Evolutionary conservation across 2,329 filamentous ascomycete genomes (phyloP).

Genomic region (Aureobasidium namibiae): DNA sequence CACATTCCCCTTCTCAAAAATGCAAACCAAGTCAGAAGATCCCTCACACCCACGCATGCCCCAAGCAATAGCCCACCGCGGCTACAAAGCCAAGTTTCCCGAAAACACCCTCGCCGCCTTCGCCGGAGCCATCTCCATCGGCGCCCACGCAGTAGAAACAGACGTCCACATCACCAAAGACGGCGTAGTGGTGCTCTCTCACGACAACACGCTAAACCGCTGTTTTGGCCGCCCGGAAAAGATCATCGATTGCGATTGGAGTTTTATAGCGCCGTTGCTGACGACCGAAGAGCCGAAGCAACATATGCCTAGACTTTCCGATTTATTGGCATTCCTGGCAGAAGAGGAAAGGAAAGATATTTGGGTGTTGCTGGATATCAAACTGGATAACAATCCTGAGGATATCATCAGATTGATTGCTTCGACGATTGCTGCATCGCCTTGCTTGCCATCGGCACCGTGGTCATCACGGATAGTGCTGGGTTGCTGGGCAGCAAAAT

Average conservation of each 20-base stretch:
- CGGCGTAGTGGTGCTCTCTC: conserved; percentile 65
- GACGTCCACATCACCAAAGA: conserved; percentile 79
- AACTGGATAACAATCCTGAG: conserved; percentile 64
- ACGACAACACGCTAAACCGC: conserved; percentile 66
- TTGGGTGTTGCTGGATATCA: conserved; percentile 85
- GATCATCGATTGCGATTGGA: conserved; percentile 70
- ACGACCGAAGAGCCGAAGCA: conserved; percentile 61
- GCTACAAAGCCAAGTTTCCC: conserved; percentile 67
- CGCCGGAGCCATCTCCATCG: conserved; percentile 60
- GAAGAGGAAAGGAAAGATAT: conserved; percentile 56
- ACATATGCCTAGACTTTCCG: conserved; percentile 63
- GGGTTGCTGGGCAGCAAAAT: conserved; percentile 75
- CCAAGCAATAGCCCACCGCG: conserved; percentile 69
- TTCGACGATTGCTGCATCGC: conserved; percentile 50
- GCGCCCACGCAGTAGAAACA: conserved; percentile 77
- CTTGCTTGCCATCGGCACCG: conserved; percentile 36
- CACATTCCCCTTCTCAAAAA: conserved; percentile 6
- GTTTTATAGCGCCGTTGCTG: conserved; percentile 58
- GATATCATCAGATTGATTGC: conserved; percentile 64
- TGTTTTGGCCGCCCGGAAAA: conserved; percentile 71
- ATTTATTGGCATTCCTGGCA: conserved; percentile 65
- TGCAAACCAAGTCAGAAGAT: not conserved
- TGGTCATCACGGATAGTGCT: conserved; percentile 71
- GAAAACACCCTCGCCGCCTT: conserved; percentile 85
- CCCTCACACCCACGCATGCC: conserved; percentile 32